These are phyloP conservation scores for Morella rubra DNA, from an alignment of 306 rosid genomes.

Conservation along the genomic window DNA sequence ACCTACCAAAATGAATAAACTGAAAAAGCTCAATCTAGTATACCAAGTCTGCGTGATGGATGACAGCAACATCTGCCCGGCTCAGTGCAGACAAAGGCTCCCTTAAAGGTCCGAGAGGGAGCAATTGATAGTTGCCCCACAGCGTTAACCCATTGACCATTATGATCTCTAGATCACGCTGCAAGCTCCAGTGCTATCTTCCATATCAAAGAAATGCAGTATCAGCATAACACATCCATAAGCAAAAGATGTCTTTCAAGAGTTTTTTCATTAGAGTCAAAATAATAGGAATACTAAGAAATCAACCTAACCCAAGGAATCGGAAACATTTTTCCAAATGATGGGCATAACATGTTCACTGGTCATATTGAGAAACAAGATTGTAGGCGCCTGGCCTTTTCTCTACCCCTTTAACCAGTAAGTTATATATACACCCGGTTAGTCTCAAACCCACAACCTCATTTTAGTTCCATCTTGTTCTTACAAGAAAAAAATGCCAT, in stretches of 20 bases:
- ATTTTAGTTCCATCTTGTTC: no score
- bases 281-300: constrained; percentile 19
- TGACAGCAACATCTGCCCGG: constrained; percentile 67
- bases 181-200: constrained; percentile 87
- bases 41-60: constrained; percentile 89
- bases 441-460: not conserved
- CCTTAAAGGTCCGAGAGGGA: constrained; percentile 92
- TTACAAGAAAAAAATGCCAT: no score
- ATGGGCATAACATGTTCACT: constrained; percentile 7
- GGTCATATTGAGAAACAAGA: not conserved
- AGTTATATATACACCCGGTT: not conserved
- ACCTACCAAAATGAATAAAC: not conserved
- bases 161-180: constrained; percentile 77
- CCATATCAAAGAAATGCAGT: constrained; percentile 31
- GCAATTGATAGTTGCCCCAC: constrained; percentile 66
- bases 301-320: constrained; percentile 14
- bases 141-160: constrained; percentile 82
- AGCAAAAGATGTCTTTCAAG: not conserved
- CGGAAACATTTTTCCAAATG: constrained; percentile 1
- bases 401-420: not conserved
- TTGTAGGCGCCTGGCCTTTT: not conserved
- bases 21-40: constrained; percentile 1
- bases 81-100: constrained; percentile 70
- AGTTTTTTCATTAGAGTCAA: constrained; percentile 5
- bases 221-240: constrained; percentile 16